Conservation (phyloP, 208 protist species). For the Acanthamoeba healyi region DNA sequence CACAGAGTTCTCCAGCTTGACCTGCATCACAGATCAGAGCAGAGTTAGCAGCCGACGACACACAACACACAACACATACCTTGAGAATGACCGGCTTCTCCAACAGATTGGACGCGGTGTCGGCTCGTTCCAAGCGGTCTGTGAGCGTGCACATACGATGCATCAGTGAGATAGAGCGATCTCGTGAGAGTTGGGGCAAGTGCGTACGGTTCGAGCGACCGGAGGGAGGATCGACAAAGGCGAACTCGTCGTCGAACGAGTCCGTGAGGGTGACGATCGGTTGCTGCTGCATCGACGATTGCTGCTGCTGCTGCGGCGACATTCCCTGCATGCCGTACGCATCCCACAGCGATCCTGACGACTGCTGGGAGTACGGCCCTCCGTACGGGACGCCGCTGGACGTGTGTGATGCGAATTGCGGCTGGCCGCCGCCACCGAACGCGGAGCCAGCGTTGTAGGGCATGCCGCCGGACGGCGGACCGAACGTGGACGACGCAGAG, state of each 20-base stretch:
- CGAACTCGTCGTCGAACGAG: background rate
- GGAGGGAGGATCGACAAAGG: background rate
- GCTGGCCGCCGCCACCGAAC: background rate
- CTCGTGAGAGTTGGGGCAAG: too few species aligned
- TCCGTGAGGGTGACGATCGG: background rate
- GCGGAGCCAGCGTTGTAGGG: too few species aligned
- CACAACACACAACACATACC: background rate
- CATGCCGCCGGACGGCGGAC: background rate
- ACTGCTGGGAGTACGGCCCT: background rate
- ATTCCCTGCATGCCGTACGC: background rate
- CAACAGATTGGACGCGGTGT: conserved; percentile 39
- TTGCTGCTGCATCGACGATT: background rate
- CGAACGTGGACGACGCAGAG: background rate
- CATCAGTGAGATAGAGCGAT: background rate
- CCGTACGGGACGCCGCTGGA: background rate
- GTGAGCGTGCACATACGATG: background rate
- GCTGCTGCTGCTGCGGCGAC: background rate
- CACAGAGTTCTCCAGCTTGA: conserved; percentile 14
- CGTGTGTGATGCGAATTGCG: background rate
- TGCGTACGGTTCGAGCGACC: background rate
- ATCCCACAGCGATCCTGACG: background rate
- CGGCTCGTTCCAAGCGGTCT: conserved; percentile 20
- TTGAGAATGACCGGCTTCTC: conserved; percentile 52
- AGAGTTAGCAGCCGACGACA: background rate
- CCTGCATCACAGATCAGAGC: background rate